These are phyloP conservation scores for Fusarium sp. DNA, from an alignment of 2,329 filamentous ascomycete genomes.

Conservation along the genomic window DNA sequence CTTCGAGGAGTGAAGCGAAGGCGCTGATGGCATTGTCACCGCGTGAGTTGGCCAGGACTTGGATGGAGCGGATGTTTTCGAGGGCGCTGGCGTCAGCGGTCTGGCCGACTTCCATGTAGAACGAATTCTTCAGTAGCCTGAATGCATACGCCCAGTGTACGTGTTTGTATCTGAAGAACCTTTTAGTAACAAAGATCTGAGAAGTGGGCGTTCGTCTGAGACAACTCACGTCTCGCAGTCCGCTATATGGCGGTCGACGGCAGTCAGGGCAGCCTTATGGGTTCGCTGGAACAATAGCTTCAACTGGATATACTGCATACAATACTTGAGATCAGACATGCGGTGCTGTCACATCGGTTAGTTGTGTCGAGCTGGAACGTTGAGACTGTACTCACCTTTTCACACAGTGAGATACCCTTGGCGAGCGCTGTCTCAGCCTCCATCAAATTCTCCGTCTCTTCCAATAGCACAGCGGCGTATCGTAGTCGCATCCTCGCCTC, in stretches of 20 bases:
- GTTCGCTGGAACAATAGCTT: constrained; percentile 78
- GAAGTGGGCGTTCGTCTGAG: not conserved
- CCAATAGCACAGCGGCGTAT: constrained; percentile 77
- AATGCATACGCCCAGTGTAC: constrained; percentile 82
- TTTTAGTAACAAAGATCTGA: constrained; percentile 14
- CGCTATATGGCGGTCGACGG: constrained; percentile 75
- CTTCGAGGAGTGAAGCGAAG: constrained; percentile 75
- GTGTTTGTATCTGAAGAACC: constrained; percentile 68
- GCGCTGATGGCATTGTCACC: constrained; percentile 74
- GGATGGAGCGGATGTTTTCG: constrained; percentile 76
- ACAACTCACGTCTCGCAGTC: constrained; percentile 72
- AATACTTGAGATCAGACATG: constrained; percentile 76
- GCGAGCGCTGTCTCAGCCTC: constrained; percentile 79
- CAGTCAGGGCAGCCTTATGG: constrained; percentile 78
- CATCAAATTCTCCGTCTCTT: constrained; percentile 81
- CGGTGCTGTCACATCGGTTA: constrained; percentile 52
- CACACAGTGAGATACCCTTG: constrained; percentile 77
- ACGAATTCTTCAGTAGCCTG: constrained; percentile 77
- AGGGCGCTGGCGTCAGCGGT: constrained; percentile 72
- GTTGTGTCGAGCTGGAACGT: constrained; percentile 18
- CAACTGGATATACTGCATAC: constrained; percentile 79
- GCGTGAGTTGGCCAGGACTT: constrained; percentile 67
- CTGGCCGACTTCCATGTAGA: constrained; percentile 72
- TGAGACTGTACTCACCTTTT: constrained; percentile 61
- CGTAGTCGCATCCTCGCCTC: constrained; percentile 77